Percentiles rank a stretch among this genome's conserved stretches.
Conservation (phyloP, 306 rosid genomes). For the Vachellia pachyceras region DNA sequence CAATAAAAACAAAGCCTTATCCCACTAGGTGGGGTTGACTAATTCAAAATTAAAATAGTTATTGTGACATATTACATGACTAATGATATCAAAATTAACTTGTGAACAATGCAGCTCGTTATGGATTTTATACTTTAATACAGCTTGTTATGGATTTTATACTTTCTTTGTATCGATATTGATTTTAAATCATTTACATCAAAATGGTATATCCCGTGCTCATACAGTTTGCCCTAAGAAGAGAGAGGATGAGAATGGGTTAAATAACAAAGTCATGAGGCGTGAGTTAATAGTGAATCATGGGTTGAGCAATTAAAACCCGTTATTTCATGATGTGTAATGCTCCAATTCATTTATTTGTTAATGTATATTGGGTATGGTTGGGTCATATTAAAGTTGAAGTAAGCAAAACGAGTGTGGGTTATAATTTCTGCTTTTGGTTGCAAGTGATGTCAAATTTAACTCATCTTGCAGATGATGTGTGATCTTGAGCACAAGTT, state of each 20-base stretch:
- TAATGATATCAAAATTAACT: not conserved
- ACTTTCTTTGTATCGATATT: not conserved
- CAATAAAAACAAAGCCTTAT: too few species aligned
- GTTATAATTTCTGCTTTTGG: not conserved
- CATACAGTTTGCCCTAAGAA: not conserved
- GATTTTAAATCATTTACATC: not conserved
- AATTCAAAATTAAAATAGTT: not conserved
- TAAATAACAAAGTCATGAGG: not conserved
- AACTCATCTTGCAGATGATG: conserved; percentile 51
- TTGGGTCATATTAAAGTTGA: not conserved
- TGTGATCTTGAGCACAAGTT: conserved; percentile 64
- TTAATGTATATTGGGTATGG: not conserved
- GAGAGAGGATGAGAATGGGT: not conserved
- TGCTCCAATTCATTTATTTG: not conserved
- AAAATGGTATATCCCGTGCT: not conserved
- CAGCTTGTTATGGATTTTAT: too few species aligned
- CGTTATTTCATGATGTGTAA: not conserved
- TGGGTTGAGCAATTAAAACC: not conserved
- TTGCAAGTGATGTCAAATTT: conserved; percentile 27
- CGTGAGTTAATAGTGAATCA: not conserved
- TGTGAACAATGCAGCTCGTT: not conserved
- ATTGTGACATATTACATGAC: not conserved
- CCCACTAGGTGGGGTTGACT: too few species aligned
- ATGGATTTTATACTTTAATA: not conserved
- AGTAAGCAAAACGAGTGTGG: not conserved